phyloP scores from a whole-genome alignment of 2,329 filamentous ascomycete genomes.

The Coniochaeta sp. region DNA sequence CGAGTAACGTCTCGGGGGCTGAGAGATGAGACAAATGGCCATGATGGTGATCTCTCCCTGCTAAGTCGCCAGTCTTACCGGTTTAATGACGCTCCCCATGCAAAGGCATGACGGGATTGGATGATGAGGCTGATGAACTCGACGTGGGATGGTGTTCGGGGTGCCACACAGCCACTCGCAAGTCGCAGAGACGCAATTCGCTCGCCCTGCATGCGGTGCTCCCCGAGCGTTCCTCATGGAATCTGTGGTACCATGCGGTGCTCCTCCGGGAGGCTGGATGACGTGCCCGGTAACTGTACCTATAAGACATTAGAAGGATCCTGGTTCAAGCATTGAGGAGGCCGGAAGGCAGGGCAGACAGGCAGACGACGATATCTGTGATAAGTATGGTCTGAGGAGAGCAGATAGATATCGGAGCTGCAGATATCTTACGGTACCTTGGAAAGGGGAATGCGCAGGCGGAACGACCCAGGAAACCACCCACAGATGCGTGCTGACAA shows the following conservation, averaged over 20 bases:
- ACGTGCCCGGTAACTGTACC: neutral
- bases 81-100: constrained; percentile 1
- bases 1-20: neutral
- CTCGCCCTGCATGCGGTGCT: neutral
- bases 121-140: constrained; percentile 2
- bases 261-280: no score
- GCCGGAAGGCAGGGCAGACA: neutral
- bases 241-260: neutral
- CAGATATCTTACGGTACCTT: neutral
- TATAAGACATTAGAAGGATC: no score
- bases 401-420: no score
- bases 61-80: constrained; percentile 1
- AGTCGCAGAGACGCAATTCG: neutral
- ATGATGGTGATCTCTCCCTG: neutral
- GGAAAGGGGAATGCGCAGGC: neutral
- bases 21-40: neutral
- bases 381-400: no score
- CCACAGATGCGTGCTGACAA: neutral
- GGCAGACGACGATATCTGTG: no score
- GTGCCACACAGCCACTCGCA: neutral
- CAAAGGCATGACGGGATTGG: constrained; percentile 3
- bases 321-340: no score
- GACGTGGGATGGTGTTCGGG: neutral
- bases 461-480: neutral
- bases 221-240: neutral